Percentiles rank a stretch among this genome's conserved stretches.
These are phyloP conservation scores for Taphrina communis DNA, from an alignment of 1,139 yeast genomes.

Conservation along the genomic window DNA sequence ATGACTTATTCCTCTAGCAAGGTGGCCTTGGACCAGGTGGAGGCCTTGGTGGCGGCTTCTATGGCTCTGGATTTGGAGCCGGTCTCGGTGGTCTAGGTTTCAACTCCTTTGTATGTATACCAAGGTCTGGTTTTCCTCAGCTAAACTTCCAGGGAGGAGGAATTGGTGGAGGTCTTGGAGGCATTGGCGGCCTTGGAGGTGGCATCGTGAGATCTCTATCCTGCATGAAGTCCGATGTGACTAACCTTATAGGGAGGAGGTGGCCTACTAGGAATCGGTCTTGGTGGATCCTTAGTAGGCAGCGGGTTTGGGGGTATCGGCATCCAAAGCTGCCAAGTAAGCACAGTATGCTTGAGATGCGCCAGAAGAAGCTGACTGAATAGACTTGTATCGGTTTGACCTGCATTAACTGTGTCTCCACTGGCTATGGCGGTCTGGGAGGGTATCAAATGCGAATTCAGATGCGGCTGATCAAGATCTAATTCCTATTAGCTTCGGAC, in stretches of 20 bases:
- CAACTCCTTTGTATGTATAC: constrained; percentile 14
- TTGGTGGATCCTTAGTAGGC: constrained; percentile 22
- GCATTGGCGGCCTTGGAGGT: constrained; percentile 13
- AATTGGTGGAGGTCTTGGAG: constrained; percentile 11
- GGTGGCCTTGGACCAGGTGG: constrained; percentile 10
- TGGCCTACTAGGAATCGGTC: constrained; percentile 11
- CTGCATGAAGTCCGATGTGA: background rate
- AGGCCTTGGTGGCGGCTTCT: constrained; percentile 21
- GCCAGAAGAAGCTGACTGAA: constrained; percentile 1
- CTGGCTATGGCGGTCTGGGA: constrained; percentile 29
- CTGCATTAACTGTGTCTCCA: constrained; percentile 19
- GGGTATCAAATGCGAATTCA: background rate
- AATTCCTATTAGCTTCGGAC: constrained; percentile 1
- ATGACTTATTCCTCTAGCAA: background rate
- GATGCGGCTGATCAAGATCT: background rate
- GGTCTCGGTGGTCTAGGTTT: constrained; percentile 29
- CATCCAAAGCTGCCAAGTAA: constrained; percentile 14
- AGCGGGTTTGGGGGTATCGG: constrained; percentile 27
- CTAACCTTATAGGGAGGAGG: constrained; percentile 9
- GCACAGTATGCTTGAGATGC: background rate
- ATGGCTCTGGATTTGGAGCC: constrained; percentile 23
- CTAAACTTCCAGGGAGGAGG: background rate
- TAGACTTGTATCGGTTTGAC: constrained; percentile 28
- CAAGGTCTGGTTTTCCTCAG: background rate
- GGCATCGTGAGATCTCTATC: constrained; percentile 1